phyloP scores from a whole-genome alignment of 2,329 filamentous ascomycete species.

The Phialophora verrucosa region DNA sequence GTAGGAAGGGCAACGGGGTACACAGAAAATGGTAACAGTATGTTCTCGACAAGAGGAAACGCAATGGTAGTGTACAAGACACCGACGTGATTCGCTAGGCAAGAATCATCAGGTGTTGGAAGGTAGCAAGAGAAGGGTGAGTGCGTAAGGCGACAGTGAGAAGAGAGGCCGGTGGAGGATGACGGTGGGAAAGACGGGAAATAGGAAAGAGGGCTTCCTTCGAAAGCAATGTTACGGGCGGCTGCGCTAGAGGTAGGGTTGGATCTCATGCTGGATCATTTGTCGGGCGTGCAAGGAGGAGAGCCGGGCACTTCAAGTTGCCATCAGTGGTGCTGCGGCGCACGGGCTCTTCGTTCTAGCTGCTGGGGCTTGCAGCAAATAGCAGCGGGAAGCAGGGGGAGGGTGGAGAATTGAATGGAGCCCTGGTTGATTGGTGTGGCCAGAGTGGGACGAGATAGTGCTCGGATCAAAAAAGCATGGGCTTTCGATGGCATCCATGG shows the following conservation, averaged over 20 bases:
- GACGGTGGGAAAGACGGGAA: constrained; percentile 20
- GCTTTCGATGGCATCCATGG: constrained; percentile 15
- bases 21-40: not conserved
- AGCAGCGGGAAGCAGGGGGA: not conserved
- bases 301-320: constrained; percentile 22
- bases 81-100: not conserved
- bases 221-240: constrained; percentile 21
- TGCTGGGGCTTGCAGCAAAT: constrained; percentile 11
- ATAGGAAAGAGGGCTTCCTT: constrained; percentile 20
- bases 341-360: constrained; percentile 19
- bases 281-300: constrained; percentile 20
- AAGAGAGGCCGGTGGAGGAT: constrained; percentile 22
- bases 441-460: constrained; percentile 16
- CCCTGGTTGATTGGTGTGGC: constrained; percentile 16
- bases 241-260: constrained; percentile 22
- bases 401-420: constrained; percentile 5
- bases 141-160: constrained; percentile 7
- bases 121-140: constrained; percentile 4
- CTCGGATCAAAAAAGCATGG: constrained; percentile 20
- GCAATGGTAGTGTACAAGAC: not conserved
- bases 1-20: not conserved
- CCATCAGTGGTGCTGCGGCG: constrained; percentile 14
- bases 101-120: constrained; percentile 4
- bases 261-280: constrained; percentile 24
- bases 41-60: not conserved